Conservation (phyloP, 805 yeast genomes). For the Candida broadrunensis region DNA sequence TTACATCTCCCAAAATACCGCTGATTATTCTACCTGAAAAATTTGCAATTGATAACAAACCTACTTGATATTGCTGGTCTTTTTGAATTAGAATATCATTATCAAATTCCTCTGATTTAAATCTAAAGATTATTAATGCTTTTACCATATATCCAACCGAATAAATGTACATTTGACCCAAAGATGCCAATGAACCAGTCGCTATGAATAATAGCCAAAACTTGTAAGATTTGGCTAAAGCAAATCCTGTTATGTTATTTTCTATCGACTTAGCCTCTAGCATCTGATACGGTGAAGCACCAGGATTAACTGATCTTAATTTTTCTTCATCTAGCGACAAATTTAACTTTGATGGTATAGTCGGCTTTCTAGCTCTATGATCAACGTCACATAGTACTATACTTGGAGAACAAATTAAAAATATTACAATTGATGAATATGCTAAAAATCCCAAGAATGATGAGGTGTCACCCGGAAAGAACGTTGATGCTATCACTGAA, state of each 20-base stretch:
- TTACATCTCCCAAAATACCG: slow-evolving; percentile 64
- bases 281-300: background rate
- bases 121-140: slow-evolving; percentile 11
- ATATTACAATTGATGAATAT: slow-evolving; percentile 38
- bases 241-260: slow-evolving; percentile 11
- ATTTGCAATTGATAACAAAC: slow-evolving; percentile 64
- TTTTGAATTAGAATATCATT: slow-evolving; percentile 39
- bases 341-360: background rate
- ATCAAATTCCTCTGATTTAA: slow-evolving; percentile 1
- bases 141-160: slow-evolving; percentile 44
- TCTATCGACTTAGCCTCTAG: background rate
- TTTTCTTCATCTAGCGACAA: background rate
- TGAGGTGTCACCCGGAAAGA: slow-evolving; percentile 58
- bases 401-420: slow-evolving; percentile 46
- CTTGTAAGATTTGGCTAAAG: slow-evolving; percentile 17
- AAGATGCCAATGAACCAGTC: slow-evolving; percentile 38
- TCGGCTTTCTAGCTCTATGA: slow-evolving; percentile 10
- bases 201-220: slow-evolving; percentile 39
- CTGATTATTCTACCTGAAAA: slow-evolving; percentile 63
- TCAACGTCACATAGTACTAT: slow-evolving; percentile 39
- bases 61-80: slow-evolving; percentile 70
- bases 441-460: slow-evolving; percentile 49
- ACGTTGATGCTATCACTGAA: slow-evolving; percentile 51
- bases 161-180: slow-evolving; percentile 48
- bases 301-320: background rate